A percentile compares a stretch with the other conserved stretches of the same genome.
phyloP scores from a whole-genome alignment of 2,329 filamentous ascomycete genomes.

The Aspergillus fumigatus region DNA sequence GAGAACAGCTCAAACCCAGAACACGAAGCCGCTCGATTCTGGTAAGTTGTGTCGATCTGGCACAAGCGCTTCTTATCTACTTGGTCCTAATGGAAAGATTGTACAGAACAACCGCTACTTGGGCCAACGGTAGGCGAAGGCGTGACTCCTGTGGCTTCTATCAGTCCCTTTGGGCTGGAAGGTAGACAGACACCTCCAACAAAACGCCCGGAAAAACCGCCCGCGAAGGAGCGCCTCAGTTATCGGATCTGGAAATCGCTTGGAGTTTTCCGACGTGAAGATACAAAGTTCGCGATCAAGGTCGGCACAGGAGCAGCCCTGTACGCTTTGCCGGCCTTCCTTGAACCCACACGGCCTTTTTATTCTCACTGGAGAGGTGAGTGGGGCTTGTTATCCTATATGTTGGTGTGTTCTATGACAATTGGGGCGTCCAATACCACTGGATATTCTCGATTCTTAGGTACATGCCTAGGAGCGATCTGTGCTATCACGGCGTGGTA shows the following conservation, averaged over 20 bases:
- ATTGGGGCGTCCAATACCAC: constrained; percentile 95
- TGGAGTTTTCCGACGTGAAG: constrained; percentile 57
- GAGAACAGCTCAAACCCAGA: constrained; percentile 9
- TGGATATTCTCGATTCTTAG: constrained; percentile 77
- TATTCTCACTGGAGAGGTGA: constrained; percentile 91
- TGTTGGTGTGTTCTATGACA: constrained; percentile 97
- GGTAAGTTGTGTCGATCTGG: constrained; percentile 26
- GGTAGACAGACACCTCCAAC: background rate
- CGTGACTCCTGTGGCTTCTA: constrained; percentile 1
- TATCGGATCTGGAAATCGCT: constrained; percentile 54
- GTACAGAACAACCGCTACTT: constrained; percentile 10
- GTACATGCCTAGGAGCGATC: constrained; percentile 74
- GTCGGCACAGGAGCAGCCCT: constrained; percentile 85
- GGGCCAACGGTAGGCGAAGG: constrained; percentile 5
- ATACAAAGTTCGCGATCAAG: constrained; percentile 79
- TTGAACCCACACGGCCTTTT: constrained; percentile 68
- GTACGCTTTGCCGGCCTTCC: constrained; percentile 85
- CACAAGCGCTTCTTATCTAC: background rate
- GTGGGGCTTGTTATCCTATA: constrained; percentile 94
- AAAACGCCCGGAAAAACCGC: constrained; percentile 2
- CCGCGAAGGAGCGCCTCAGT: constrained; percentile 28
- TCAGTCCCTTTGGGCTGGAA: background rate
- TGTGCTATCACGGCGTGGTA: constrained; percentile 76
- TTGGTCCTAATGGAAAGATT: constrained; percentile 1
- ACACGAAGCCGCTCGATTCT: constrained; percentile 23